These are phyloP conservation scores for Plasmodium blacklocki DNA, from an alignment of 169 alveolate genomes.

Conservation along the genomic window DNA sequence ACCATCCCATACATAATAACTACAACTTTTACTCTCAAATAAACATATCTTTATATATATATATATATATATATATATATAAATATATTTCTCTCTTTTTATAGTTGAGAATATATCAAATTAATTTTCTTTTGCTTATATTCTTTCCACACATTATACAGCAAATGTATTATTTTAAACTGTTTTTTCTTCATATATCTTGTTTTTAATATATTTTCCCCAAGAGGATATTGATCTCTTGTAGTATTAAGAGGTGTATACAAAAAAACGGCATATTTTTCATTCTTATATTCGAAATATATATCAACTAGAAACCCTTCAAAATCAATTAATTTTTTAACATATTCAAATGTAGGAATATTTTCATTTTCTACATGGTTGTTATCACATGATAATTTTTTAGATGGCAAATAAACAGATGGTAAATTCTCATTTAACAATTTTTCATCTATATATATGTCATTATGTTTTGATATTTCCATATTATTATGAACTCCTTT, in stretches of 20 bases:
- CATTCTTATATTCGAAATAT: slow-evolving; percentile 46
- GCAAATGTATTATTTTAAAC: slow-evolving; percentile 26
- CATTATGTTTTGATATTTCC: no score
- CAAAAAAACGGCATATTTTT: slow-evolving; percentile 47
- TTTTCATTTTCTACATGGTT: neutral
- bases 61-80: slow-evolving; percentile 3
- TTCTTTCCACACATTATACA: slow-evolving; percentile 50
- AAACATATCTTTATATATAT: neutral
- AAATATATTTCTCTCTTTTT: neutral
- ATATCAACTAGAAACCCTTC: slow-evolving; percentile 74
- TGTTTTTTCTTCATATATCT: slow-evolving; percentile 43
- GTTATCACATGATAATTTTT: neutral
- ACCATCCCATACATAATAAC: neutral
- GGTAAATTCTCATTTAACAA: no score
- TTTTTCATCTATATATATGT: no score
- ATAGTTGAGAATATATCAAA: slow-evolving; percentile 51
- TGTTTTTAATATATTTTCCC: slow-evolving; percentile 62
- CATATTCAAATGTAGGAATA: slow-evolving; percentile 9
- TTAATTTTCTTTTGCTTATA: slow-evolving; percentile 21
- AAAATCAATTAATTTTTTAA: slow-evolving; percentile 56
- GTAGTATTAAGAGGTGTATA: slow-evolving; percentile 66
- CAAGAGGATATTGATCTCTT: slow-evolving; percentile 50
- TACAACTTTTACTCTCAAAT: neutral
- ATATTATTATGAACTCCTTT: neutral
- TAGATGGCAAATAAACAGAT: neutral